Percentiles rank a stretch among this genome's conserved stretches.
Evolutionary conservation across 805 yeast genomes (phyloP).

Genomic region (Kodamaea sagamina): DNA sequence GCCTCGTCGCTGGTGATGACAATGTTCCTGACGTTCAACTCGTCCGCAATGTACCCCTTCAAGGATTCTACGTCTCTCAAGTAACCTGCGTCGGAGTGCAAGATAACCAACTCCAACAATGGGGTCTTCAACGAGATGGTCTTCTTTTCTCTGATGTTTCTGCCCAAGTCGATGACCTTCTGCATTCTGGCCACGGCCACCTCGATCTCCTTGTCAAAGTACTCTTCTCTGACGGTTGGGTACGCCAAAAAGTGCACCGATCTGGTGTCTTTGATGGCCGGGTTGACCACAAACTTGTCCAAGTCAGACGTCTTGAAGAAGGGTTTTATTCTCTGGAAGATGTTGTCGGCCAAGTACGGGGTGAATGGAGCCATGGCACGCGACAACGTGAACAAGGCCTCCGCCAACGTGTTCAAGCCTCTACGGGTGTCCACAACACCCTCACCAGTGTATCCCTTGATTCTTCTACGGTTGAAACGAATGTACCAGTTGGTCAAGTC

Average conservation of each 20-base stretch:
- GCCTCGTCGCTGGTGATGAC: slow-evolving; percentile 88
- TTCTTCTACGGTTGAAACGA: slow-evolving; percentile 95
- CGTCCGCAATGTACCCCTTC: slow-evolving; percentile 80
- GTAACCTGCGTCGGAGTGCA: slow-evolving; percentile 76
- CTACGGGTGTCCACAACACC: slow-evolving; percentile 81
- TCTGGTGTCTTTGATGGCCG: slow-evolving; percentile 58
- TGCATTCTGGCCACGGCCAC: slow-evolving; percentile 94
- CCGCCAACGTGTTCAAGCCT: slow-evolving; percentile 89
- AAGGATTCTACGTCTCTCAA: slow-evolving; percentile 76
- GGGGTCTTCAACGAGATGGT: slow-evolving; percentile 94
- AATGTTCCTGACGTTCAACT: slow-evolving; percentile 87
- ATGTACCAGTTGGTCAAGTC: slow-evolving; percentile 98
- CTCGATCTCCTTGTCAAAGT: slow-evolving; percentile 82
- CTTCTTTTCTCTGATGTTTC: slow-evolving; percentile 96
- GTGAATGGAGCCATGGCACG: slow-evolving; percentile 99
- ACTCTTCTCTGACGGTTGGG: slow-evolving; percentile 79
- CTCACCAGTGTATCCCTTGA: slow-evolving; percentile 79
- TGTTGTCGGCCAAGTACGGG: slow-evolving; percentile 90
- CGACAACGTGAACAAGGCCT: slow-evolving; percentile 81
- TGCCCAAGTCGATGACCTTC: slow-evolving; percentile 91
- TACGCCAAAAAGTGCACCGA: slow-evolving; percentile 94
- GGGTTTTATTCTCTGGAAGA: slow-evolving; percentile 72
- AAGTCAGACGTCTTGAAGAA: slow-evolving; percentile 63
- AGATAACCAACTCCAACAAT: slow-evolving; percentile 79
- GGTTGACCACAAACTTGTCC: slow-evolving; percentile 40